A percentile compares a stretch with the other conserved stretches of the same genome.
These are phyloP conservation scores for Didymella glomerata DNA, from an alignment of 2,329 filamentous ascomycete species.

Conservation along the genomic window DNA sequence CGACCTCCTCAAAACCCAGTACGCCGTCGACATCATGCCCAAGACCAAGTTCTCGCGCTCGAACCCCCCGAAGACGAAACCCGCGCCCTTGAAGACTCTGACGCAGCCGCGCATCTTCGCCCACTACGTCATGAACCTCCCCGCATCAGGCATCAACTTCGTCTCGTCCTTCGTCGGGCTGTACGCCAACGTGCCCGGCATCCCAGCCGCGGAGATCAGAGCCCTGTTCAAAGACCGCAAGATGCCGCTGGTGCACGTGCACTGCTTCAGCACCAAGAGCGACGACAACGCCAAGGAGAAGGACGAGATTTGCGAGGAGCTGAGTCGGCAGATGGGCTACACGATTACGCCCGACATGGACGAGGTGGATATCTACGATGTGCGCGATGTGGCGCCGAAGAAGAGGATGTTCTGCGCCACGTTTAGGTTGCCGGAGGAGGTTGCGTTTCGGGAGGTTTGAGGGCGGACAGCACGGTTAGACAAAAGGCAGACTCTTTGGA, in stretches of 20 bases:
- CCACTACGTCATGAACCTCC: constrained; percentile 99
- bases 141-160: constrained; percentile 87
- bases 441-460: constrained; percentile 71
- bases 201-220: constrained; percentile 35
- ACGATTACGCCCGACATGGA: constrained; percentile 66
- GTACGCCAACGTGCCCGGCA: constrained; percentile 67
- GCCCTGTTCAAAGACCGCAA: constrained; percentile 56
- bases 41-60: constrained; percentile 45
- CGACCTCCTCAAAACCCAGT: constrained; percentile 61
- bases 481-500: too few species aligned
- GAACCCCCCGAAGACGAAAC: constrained; percentile 31
- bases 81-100: constrained; percentile 50
- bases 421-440: constrained; percentile 82
- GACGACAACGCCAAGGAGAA: constrained; percentile 72
- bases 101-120: constrained; percentile 75
- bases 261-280: constrained; percentile 88
- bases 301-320: constrained; percentile 69
- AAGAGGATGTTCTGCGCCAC: constrained; percentile 98
- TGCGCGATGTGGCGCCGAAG: constrained; percentile 87
- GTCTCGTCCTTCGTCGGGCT: constrained; percentile 79
- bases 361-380: constrained; percentile 67
- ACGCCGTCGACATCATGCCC: constrained; percentile 55
- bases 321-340: constrained; percentile 68
- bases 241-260: constrained; percentile 88
- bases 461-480: too few species aligned